A percentile compares a stretch with the other conserved stretches of the same genome.
These are phyloP conservation scores for Aspergillus costaricaensis DNA, from an alignment of 2,329 filamentous ascomycete species.

Conservation along the genomic window DNA sequence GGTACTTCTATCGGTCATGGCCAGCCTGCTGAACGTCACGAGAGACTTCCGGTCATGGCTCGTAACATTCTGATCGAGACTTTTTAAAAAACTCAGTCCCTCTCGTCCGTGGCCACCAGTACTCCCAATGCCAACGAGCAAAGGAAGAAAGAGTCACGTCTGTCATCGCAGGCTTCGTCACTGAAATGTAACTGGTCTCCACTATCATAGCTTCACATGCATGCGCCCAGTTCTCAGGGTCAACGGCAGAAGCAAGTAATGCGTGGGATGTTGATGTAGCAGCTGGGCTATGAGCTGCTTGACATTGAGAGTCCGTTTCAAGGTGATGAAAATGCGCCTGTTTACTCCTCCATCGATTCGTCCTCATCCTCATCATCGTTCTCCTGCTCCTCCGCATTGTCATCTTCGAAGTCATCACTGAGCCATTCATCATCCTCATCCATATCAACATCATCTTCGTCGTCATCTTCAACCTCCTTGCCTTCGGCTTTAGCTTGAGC, in stretches of 20 bases:
- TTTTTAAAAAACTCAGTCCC: neutral
- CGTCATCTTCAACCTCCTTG: slow-evolving; percentile 46
- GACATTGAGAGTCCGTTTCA: neutral
- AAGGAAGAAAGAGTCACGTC: neutral
- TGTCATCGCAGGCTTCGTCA: neutral
- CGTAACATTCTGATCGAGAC: neutral
- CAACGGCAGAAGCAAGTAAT: neutral
- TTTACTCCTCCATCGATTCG: slow-evolving; percentile 47
- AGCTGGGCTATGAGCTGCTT: neutral
- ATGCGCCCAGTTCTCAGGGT: neutral
- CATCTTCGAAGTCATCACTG: slow-evolving; percentile 53
- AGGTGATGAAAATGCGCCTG: neutral
- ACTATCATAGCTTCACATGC: neutral
- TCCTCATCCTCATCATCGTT: slow-evolving; percentile 31
- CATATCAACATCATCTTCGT: slow-evolving; percentile 55
- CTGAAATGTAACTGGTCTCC: neutral
- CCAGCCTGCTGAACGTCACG: neutral
- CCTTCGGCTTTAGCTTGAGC: slow-evolving; percentile 49
- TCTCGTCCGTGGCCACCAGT: neutral
- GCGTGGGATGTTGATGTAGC: neutral
- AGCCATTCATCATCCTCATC: slow-evolving; percentile 58
- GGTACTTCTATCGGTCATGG: slow-evolving; percentile 9
- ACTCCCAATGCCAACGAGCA: neutral
- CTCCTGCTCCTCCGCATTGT: slow-evolving; percentile 42
- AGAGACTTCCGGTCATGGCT: slow-evolving; percentile 1